These are phyloP conservation scores for Aspergillus diversus DNA, from an alignment of 495 filamentous ascomycete species.

Conservation along the genomic window DNA sequence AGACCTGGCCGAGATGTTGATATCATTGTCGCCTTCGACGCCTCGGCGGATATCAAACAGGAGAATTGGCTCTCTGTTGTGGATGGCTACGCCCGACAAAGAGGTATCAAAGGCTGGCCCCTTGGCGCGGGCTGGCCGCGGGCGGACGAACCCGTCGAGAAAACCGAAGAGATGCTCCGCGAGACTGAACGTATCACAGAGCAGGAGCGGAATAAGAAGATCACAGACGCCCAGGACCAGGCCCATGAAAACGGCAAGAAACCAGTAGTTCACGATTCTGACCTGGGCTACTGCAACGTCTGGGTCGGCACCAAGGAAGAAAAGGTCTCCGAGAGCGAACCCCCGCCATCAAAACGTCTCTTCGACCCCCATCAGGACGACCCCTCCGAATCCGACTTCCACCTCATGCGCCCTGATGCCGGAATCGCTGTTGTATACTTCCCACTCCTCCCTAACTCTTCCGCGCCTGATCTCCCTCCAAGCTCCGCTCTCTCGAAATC, in stretches of 20 bases:
- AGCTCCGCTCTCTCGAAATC: slow-evolving; percentile 29
- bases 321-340: slow-evolving; percentile 59
- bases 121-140: slow-evolving; percentile 89
- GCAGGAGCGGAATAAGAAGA: slow-evolving; percentile 62
- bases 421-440: slow-evolving; percentile 92
- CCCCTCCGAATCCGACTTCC: slow-evolving; percentile 63
- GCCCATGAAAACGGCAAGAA: slow-evolving; percentile 28
- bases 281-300: slow-evolving; percentile 87
- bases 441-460: slow-evolving; percentile 79
- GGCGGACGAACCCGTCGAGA: slow-evolving; percentile 50
- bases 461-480: slow-evolving; percentile 40
- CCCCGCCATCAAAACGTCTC: slow-evolving; percentile 66
- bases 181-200: slow-evolving; percentile 64
- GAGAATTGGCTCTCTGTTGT: slow-evolving; percentile 93
- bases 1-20: slow-evolving; percentile 87
- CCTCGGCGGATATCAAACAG: slow-evolving; percentile 78
- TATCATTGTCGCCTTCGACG: slow-evolving; percentile 88
- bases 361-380: slow-evolving; percentile 40
- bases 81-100: slow-evolving; percentile 88
- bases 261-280: slow-evolving; percentile 43
- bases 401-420: slow-evolving; percentile 74
- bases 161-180: slow-evolving; percentile 66
- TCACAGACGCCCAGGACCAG: slow-evolving; percentile 62
- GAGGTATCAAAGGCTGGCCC: slow-evolving; percentile 91
- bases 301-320: slow-evolving; percentile 89